A percentile compares a stretch with the other conserved stretches of the same genome.
Conservation (phyloP, 768 basidiomycete species). For the Mycena vitilis region DNA sequence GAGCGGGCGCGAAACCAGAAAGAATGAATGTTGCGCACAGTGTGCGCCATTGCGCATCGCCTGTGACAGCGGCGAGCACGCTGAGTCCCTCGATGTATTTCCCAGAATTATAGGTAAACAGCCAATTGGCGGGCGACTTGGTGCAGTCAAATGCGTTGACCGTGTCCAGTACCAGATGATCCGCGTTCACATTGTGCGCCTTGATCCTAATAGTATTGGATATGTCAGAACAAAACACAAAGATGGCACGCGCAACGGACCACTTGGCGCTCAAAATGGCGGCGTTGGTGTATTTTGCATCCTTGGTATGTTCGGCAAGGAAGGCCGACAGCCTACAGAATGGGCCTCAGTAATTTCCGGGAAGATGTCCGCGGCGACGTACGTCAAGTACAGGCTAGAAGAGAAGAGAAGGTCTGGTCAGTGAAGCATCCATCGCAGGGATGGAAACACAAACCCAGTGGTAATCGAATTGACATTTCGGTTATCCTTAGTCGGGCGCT, state of each 20-base stretch:
- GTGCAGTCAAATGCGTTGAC: conserved; percentile 60
- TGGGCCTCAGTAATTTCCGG: background rate
- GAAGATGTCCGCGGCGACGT: conserved; percentile 25
- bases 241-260: background rate
- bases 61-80: conserved; percentile 56
- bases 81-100: conserved; percentile 65
- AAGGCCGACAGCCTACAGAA: conserved; percentile 60
- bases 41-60: conserved; percentile 53
- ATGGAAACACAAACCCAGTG: conserved; percentile 53
- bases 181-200: conserved; percentile 55
- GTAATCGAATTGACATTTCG: conserved; percentile 61
- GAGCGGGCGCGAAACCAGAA: conserved; percentile 31
- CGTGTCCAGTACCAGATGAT: conserved; percentile 59
- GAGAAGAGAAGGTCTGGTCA: background rate
- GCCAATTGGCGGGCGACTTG: conserved; percentile 55
- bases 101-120: conserved; percentile 68
- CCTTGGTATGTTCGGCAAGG: conserved; percentile 58
- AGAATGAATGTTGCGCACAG: conserved; percentile 46
- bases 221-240: background rate
- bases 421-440: background rate
- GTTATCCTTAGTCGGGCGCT: conserved; percentile 59
- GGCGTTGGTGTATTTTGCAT: conserved; percentile 58
- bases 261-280: conserved; percentile 60
- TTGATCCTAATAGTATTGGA: conserved; percentile 49
- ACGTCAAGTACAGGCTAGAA: conserved; percentile 55